Conservation (phyloP, 192 early-diverging fungal species). For the Coemansia sp. region DNA sequence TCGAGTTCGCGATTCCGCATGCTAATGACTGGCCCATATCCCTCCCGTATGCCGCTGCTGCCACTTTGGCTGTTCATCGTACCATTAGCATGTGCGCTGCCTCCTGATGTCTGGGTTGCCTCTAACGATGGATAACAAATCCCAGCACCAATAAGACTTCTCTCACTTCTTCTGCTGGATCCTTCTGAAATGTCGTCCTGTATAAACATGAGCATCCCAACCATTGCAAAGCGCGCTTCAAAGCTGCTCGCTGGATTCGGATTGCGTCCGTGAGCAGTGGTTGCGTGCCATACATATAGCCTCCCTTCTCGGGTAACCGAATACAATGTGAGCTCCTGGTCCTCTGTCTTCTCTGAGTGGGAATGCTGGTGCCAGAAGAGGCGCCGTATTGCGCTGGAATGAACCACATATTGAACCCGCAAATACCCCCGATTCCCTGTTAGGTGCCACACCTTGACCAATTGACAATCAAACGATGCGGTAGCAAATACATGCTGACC, state of each 20-base stretch:
- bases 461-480: conserved; percentile 8
- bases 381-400: conserved; percentile 16
- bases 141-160: neutral
- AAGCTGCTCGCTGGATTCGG: neutral
- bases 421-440: neutral
- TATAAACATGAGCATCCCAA: neutral
- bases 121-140: neutral
- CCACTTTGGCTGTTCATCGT: neutral
- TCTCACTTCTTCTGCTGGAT: neutral
- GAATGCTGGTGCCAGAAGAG: conserved; percentile 32
- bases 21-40: no score
- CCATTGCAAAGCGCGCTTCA: conserved; percentile 21
- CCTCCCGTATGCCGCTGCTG: no score
- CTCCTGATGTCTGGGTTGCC: neutral
- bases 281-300: conserved; percentile 29
- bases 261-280: neutral
- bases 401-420: conserved; percentile 47
- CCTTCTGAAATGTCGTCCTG: neutral
- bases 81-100: neutral
- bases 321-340: conserved; percentile 14
- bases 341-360: neutral
- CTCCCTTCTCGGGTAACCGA: conserved; percentile 13
- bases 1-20: no score
- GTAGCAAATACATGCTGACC: conserved; percentile 31
- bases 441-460: conserved; percentile 47